Conservation (phyloP, 306 rosid genomes). For the Cucumis hystrix region DNA sequence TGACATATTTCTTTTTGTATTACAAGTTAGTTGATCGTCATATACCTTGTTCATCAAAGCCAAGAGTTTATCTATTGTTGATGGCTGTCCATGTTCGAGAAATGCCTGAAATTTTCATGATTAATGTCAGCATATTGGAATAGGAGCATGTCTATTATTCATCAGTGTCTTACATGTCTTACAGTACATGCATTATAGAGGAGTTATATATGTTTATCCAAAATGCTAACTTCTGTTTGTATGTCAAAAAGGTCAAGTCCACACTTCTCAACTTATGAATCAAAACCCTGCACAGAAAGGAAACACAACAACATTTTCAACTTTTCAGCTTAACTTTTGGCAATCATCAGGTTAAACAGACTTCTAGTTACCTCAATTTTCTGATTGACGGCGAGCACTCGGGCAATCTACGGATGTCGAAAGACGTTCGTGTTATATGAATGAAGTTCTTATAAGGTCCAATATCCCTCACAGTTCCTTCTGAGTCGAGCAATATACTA, state of each 20-base stretch:
- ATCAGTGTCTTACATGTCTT: slow-evolving; percentile 27
- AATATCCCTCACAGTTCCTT: slow-evolving; percentile 39
- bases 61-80: slow-evolving; percentile 52
- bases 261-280: slow-evolving; percentile 47
- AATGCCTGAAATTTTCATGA: slow-evolving; percentile 54
- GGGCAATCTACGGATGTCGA: slow-evolving; percentile 29
- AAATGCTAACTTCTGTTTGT: slow-evolving; percentile 88
- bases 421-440: slow-evolving; percentile 49
- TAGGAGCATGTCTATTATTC: background rate
- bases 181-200: slow-evolving; percentile 97
- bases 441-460: slow-evolving; percentile 73
- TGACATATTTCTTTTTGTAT: background rate
- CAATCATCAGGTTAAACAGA: background rate
- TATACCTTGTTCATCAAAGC: slow-evolving; percentile 73
- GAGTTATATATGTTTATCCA: slow-evolving; percentile 95
- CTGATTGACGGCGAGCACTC: slow-evolving; percentile 31
- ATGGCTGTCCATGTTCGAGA: slow-evolving; percentile 72
- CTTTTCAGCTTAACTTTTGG: background rate
- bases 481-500: slow-evolving; percentile 45
- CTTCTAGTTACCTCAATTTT: slow-evolving; percentile 38
- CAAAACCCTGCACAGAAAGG: slow-evolving; percentile 33
- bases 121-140: background rate
- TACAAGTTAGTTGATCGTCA: background rate
- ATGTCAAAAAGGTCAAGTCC: slow-evolving; percentile 56
- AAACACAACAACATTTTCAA: background rate